Evolutionary conservation across 352 stramenopile species (phyloP).

Genomic region (Pythium periplocum): DNA sequence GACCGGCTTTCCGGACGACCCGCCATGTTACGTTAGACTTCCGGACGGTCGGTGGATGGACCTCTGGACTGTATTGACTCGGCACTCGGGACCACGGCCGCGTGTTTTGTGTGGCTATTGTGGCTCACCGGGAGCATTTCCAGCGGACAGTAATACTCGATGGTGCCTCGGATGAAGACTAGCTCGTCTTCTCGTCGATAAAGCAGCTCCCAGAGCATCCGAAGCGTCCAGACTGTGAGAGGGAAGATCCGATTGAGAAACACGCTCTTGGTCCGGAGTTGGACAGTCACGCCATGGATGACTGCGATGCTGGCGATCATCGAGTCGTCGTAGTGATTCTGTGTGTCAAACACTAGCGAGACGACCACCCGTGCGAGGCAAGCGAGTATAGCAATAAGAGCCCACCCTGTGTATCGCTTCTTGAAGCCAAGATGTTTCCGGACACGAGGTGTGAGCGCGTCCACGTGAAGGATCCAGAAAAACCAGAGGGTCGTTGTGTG

Average conservation of each 20-base stretch:
- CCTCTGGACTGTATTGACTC: too few species aligned
- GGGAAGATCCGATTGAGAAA: constrained; percentile 12
- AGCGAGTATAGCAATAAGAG: neutral
- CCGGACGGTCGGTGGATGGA: too few species aligned
- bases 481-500: constrained; percentile 3
- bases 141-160: constrained; percentile 14
- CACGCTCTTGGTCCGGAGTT: constrained; percentile 7
- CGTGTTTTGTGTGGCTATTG: too few species aligned
- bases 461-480: constrained; percentile 3
- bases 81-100: too few species aligned
- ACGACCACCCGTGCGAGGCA: constrained; percentile 1
- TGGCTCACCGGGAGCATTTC: constrained; percentile 2
- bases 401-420: constrained; percentile 3
- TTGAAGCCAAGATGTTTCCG: neutral
- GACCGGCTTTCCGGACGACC: too few species aligned
- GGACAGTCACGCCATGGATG: neutral
- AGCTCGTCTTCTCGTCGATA: constrained; percentile 8
- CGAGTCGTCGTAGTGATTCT: constrained; percentile 5
- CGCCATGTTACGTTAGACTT: too few species aligned
- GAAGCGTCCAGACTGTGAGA: constrained; percentile 6
- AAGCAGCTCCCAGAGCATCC: constrained; percentile 11
- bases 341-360: constrained; percentile 4
- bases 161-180: constrained; percentile 5
- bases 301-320: constrained; percentile 1
- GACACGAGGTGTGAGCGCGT: constrained; percentile 6